A percentile compares a stretch with the other conserved stretches of the same genome.
These are phyloP conservation scores for Cutaneotrichosporon sp. DNA, from an alignment of 1,284 basidiomycete genomes.

Conservation along the genomic window DNA sequence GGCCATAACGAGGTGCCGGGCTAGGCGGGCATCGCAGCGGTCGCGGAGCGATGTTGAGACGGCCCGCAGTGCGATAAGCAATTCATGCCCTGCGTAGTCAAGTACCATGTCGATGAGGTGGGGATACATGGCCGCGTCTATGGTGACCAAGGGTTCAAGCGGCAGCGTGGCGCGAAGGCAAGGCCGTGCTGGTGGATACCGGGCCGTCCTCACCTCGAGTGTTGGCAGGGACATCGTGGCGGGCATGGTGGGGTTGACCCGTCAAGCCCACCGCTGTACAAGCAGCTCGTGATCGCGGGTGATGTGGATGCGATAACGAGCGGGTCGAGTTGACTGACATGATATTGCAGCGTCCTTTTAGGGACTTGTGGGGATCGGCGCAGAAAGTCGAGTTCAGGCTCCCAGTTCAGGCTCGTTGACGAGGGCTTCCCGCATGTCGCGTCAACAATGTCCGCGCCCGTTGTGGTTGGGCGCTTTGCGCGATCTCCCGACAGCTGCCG, in stretches of 20 bases:
- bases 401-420: not conserved
- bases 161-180: not conserved
- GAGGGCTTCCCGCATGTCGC: not conserved
- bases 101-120: constrained; percentile 2
- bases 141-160: not conserved
- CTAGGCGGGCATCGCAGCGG: not conserved
- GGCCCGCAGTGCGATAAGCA: not conserved
- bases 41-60: not conserved
- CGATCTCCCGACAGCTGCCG: not conserved
- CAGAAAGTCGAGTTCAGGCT: not conserved
- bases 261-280: not conserved
- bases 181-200: not conserved
- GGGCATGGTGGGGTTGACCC: not conserved
- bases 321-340: not conserved
- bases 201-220: not conserved
- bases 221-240: not conserved
- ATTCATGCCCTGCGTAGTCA: not conserved
- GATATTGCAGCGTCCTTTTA: not conserved
- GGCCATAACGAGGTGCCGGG: not conserved
- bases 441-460: not conserved
- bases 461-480: not conserved
- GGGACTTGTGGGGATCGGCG: not conserved
- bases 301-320: not conserved
- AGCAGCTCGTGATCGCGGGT: not conserved
- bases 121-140: constrained; percentile 3